Conservation (phyloP, 306 rosid species). For the Aeschynomene evenia region DNA sequence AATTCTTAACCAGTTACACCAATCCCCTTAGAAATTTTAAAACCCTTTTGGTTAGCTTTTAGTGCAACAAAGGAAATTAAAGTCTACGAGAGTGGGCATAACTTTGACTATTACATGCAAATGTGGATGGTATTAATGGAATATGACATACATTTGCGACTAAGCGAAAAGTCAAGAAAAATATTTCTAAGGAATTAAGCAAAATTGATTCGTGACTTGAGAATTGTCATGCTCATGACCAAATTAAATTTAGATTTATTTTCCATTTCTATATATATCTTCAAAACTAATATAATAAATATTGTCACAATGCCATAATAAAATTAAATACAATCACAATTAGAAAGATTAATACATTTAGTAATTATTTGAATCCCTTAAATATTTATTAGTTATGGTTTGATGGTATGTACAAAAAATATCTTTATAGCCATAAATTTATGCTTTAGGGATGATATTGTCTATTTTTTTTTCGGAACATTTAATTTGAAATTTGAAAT, state of each 20-base stretch:
- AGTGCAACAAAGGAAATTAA: constrained; percentile 11
- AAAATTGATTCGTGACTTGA: neutral
- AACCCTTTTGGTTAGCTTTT: constrained; percentile 11
- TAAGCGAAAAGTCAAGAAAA: constrained; percentile 29
- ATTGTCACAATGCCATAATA: neutral
- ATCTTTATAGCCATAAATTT: too few relatives aligned
- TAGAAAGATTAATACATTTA: too few relatives aligned
- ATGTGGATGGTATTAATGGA: neutral
- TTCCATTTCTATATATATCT: neutral
- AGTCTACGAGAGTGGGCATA: constrained; percentile 54
- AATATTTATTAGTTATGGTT: too few relatives aligned
- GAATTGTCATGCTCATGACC: neutral
- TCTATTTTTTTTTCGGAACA: neutral
- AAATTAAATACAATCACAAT: constrained; percentile 7
- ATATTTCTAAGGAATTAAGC: constrained; percentile 14
- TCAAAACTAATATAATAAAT: neutral
- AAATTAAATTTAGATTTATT: neutral
- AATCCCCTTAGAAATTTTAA: too few relatives aligned
- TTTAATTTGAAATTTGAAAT: constrained; percentile 3
- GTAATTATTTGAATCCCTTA: too few relatives aligned
- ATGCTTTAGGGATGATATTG: neutral
- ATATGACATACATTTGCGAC: constrained; percentile 8
- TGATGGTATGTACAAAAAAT: too few relatives aligned
- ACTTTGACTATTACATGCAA: constrained; percentile 41
- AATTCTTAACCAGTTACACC: too few relatives aligned